Base-by-base conservation (phyloP, 495 filamentous ascomycete species). In the Bombardia bombarda region DNA sequence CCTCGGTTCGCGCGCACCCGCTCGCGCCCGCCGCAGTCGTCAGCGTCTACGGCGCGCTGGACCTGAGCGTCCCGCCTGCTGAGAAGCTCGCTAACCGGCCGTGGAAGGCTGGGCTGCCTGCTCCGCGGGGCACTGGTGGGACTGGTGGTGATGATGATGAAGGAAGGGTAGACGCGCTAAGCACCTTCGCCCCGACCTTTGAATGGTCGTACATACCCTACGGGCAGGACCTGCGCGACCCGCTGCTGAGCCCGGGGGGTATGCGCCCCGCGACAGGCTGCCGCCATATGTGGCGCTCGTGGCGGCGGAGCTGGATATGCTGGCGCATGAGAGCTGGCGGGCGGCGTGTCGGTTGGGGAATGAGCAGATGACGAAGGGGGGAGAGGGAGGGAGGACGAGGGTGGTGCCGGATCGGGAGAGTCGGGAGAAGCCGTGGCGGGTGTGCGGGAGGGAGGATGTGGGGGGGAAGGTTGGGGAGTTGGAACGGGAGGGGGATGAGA, bases 291-390 rank as follows among this genome's bases (percentile, higher is more conserved):
- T 65, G 12, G 57, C 71, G 63, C 47, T 79, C 69, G 50, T 80
- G 61, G 45, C 68, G 61, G 49, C 63, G 59, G 64, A 80, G 69
- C 32, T 75, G 52, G 47, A 80, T 34, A 50, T 61, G 32, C 45
- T 65, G 3, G 55, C 55, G 6, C 45, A 58, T 19, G 63, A 61
- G 45, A 40, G 45, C 21, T 65, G 57, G 61, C 34, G 52, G 17
- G 43, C 60, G 42, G 63, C 59, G 13, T 56, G 42, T 37, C 54
- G 56, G 28, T 28, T 63, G 4, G 57, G 51, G 9, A 28, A 40
- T n/a, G 43, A 48, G 14, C 42, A 10, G 22, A 28, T 4, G 1
- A 6, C 13, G 23, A 16, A 10, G 28, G 22, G 18, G 6, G 19
- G 19, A 4, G 42, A 13, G 31, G 56, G 46, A 14, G 53, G 52